A percentile compares a stretch with the other conserved stretches of the same genome.
Evolutionary conservation across 2,329 filamentous ascomycete genomes (phyloP).

Genomic region (Claviceps fusiformis): DNA sequence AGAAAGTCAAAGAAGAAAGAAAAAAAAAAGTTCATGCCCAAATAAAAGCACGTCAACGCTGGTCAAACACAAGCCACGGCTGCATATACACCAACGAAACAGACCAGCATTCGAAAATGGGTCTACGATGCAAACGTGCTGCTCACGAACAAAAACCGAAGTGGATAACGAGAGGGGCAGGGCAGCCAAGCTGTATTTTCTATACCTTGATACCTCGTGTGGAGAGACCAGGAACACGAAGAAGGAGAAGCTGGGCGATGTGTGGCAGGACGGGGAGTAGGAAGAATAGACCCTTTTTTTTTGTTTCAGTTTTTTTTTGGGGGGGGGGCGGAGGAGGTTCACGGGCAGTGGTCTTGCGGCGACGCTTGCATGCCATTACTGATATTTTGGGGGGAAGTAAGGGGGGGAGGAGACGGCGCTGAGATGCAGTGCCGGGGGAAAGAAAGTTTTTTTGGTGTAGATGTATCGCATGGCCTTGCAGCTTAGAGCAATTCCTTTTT

Average conservation of each 20-base stretch:
- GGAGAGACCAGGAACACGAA: neutral
- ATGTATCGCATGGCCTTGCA: conserved; percentile 8
- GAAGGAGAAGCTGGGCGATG: neutral
- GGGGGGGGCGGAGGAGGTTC: no score
- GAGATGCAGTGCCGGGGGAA: neutral
- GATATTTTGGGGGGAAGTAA: no score
- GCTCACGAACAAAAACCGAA: neutral
- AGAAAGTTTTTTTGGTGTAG: neutral
- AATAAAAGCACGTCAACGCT: neutral
- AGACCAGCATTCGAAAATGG: neutral
- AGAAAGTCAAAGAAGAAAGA: neutral
- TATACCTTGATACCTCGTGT: conserved; percentile 2
- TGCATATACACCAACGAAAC: neutral
- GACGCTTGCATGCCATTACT: neutral
- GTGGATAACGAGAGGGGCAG: neutral
- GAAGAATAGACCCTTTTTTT: neutral
- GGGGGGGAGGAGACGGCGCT: neutral
- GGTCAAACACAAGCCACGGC: neutral
- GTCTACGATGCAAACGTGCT: neutral
- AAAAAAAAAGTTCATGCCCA: no score
- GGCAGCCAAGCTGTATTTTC: neutral
- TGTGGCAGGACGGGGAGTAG: neutral
- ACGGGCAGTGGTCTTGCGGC: neutral
- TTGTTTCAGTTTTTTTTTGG: neutral
- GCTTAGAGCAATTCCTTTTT: neutral